phyloP scores from a whole-genome alignment of 768 basidiomycete species.

The Mycena chlorophos region DNA sequence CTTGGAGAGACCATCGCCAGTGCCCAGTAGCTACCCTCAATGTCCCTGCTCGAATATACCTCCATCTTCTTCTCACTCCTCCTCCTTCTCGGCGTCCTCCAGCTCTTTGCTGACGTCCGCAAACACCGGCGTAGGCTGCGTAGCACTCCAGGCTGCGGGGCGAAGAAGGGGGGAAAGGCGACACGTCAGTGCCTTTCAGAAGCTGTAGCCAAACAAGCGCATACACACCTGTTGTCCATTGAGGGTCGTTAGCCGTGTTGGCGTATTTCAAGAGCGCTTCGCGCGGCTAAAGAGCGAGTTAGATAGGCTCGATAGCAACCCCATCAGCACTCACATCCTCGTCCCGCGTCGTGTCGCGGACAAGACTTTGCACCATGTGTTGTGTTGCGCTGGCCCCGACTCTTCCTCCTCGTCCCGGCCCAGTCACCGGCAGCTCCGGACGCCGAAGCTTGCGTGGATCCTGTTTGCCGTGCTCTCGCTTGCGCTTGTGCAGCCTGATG shows the following conservation, averaged over 20 bases:
- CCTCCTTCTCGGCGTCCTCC: conserved; percentile 49
- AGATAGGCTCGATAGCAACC: conserved; percentile 20
- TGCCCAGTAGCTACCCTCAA: no score
- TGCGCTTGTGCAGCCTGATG: conserved; percentile 78
- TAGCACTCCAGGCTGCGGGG: conserved; percentile 81
- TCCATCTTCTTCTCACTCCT: conserved; percentile 21
- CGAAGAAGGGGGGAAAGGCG: conserved; percentile 53
- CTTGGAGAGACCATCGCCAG: no score
- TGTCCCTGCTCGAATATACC: not conserved
- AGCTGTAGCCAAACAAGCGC: conserved; percentile 16
- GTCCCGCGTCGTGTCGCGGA: conserved; percentile 86
- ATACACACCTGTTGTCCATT: conserved; percentile 80
- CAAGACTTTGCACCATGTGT: conserved; percentile 92
- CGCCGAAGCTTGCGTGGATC: conserved; percentile 91
- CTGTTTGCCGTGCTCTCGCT: conserved; percentile 83
- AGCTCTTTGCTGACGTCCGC: conserved; percentile 61
- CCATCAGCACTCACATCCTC: conserved; percentile 79
- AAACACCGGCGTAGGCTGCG: conserved; percentile 87
- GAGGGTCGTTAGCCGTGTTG: conserved; percentile 71
- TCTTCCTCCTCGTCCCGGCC: conserved; percentile 90
- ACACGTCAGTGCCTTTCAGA: conserved; percentile 62
- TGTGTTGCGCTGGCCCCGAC: conserved; percentile 97
- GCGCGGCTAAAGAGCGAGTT: conserved; percentile 67
- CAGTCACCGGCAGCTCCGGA: conserved; percentile 89
- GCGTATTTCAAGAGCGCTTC: conserved; percentile 97